phyloP scores from a whole-genome alignment of 345 rosid genomes.

The Salix exigua region DNA sequence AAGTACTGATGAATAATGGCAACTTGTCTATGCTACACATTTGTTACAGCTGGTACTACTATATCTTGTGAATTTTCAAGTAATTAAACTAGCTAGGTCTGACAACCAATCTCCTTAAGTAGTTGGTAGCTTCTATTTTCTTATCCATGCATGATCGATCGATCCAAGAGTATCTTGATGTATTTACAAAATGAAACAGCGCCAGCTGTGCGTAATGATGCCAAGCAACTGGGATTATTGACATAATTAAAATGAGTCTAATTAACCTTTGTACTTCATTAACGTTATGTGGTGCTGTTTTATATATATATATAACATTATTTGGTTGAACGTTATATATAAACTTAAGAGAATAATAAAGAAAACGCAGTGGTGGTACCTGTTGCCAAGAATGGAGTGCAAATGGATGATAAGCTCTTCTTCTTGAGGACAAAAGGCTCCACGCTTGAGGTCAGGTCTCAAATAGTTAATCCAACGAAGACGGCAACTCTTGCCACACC shows the following conservation, averaged over 20 bases:
- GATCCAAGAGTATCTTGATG: not conserved
- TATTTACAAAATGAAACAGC: not conserved
- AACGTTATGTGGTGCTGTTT: not conserved
- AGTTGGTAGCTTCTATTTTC: not conserved
- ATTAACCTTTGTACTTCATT: not conserved
- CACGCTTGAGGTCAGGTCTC: conserved; percentile 79
- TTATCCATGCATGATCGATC: not conserved
- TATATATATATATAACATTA: not conserved
- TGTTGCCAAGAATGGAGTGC: conserved; percentile 75
- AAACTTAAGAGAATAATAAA: not conserved
- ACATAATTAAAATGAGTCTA: not conserved
- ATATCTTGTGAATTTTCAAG: not conserved
- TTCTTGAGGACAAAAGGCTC: conserved; percentile 71
- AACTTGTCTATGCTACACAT: not conserved
- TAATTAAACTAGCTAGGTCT: not conserved
- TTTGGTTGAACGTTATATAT: not conserved
- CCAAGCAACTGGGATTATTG: not conserved
- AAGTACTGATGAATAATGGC: not conserved
- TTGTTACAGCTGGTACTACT: not conserved
- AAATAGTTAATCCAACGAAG: conserved; percentile 84
- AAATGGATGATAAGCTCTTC: conserved; percentile 71
- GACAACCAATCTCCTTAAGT: too few relatives aligned
- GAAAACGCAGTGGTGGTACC: conserved; percentile 23
- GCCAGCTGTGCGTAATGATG: not conserved
- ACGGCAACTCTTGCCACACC: conserved; percentile 86